Evolutionary conservation across 148 eudicot genomes (phyloP), one percentile per base, ranked within the genome.

Genomic region (Rhododendron ferrugineum): DNA sequence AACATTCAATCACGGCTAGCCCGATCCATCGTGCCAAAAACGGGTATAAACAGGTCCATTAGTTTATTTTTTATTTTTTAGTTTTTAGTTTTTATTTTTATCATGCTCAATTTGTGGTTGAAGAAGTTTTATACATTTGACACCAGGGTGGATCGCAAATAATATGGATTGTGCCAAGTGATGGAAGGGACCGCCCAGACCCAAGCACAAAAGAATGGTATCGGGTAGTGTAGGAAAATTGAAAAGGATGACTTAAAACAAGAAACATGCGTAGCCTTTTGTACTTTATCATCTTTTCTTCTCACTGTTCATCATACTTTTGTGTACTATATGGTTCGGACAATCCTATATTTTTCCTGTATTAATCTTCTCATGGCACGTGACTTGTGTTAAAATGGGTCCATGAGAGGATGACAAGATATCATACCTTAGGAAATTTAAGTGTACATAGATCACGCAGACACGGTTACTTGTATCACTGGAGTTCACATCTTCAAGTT

Each of bases 141-240:
- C 44, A 36, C 68, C 89, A 97, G 98, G 91, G 88, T 86, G 99
- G 99, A 88, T 94, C 98, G 36, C 94, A 93, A 90, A 86, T 97
- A 56, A 95, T 97, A 84, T 97, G 99, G 99, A 97, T 97, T 87
- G 99, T 98, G 85, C 99, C 99, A 78, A 97, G 99, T 91, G 99
- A 98, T 82, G 99, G 99, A 89, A 92, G 99, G 88, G 99, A 97
- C 86, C 98, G 99, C 60, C 98, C 99, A 81, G 93, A 95, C 82
- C 95, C 99, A 85, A 88, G 82, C 89, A 95, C 98, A 7, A 84
- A 88, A 78, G 95, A 95, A 89, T 95, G 34, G 34, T 32, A 32
- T 32, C 34, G 34, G 34, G 34, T 28, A 84, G 22, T 52, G 30
- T 32, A 83, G 28, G 44, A 42, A 82, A 74, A 84, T 11, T 9